Conservation (phyloP, 2,329 filamentous ascomycete genomes). For the Clonostachys sp. region DNA sequence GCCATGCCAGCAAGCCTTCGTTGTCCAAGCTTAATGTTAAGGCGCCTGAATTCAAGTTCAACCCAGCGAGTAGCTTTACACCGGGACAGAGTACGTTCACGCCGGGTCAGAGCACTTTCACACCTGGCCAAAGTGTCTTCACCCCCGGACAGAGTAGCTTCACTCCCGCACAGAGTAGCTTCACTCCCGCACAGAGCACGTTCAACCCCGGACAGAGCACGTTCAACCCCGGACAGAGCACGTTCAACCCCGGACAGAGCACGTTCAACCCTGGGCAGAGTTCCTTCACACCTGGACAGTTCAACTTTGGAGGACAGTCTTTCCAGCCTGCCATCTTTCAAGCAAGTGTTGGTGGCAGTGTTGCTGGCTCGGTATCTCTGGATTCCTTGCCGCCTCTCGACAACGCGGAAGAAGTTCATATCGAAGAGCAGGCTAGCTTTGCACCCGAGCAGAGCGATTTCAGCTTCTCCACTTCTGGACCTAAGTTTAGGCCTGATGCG, state of each 20-base stretch:
- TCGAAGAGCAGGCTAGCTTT: conserved; percentile 48
- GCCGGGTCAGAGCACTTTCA: conserved; percentile 14
- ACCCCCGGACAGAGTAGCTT: conserved; percentile 20
- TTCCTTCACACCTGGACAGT: conserved; percentile 44
- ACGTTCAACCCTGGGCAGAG: conserved; percentile 11
- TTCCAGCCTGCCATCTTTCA: conserved; percentile 47
- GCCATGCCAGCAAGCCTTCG: conserved; percentile 65
- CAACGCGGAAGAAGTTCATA: neutral
- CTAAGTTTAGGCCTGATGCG: conserved; percentile 71
- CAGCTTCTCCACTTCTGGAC: conserved; percentile 62
- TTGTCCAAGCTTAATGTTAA: conserved; percentile 81
- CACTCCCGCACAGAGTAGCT: too few species aligned
- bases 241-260: too few species aligned
- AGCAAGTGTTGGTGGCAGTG: conserved; percentile 12
- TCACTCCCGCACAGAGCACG: too few species aligned
- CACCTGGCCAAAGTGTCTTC: conserved; percentile 26
- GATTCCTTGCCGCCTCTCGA: neutral
- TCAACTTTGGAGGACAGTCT: conserved; percentile 39
- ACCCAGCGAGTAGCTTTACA: conserved; percentile 27
- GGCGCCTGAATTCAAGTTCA: conserved; percentile 85
- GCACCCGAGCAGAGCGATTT: conserved; percentile 62
- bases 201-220: too few species aligned
- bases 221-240: too few species aligned
- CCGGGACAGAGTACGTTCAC: conserved; percentile 30
- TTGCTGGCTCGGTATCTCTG: neutral